Evolutionary conservation across 768 basidiomycete genomes (phyloP), one percentile per base, ranked within the genome.

Genomic region (Zangia roseola): DNA sequence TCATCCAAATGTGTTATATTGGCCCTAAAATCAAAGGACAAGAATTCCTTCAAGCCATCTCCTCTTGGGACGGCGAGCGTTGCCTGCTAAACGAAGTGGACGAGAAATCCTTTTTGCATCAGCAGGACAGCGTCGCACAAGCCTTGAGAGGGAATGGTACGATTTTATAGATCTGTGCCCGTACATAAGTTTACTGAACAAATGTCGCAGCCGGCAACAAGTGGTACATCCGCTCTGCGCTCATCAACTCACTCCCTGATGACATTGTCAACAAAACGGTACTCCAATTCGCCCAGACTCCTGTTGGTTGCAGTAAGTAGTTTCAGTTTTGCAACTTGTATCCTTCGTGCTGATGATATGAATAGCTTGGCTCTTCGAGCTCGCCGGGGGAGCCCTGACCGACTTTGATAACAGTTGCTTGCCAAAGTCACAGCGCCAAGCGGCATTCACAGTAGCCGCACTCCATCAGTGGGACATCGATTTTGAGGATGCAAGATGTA

Each of bases 401-500:
- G 91, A 93, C 62, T 81, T 79, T 50, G 84, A 88, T 47, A 76
- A 85, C 54, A 83, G 75, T 12, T 90, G 88, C 56, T 68, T 92
- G 13, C 90, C 91, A 4, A 83, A 84, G 62, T 74, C 78, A 10
- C 88, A 91, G 60, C 83, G 93, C 40, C 78, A 91, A 64, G 86
- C 89, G 1, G 65, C 79, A 9, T 95, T 92, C 69, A 93, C 88
- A 3, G 82, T 95, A 45, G 88, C 90, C 3, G 92, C 93, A 16
- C 74, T 94, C 21, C 93, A 94, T 65, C 93, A 95, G 63, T 95
- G 93, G 93, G 87, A 90, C 52, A 85, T 93, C 71, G 79, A 84
- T 25, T 71, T 87, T 36, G 80, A 87, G 53, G 92, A 95, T 61
- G 81, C 84, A 37, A 74, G 81, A n/a, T 95, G 92, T 54, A 75